Percentiles rank a stretch among this genome's conserved stretches.
phyloP scores from a whole-genome alignment of 1,139 yeast species.

The Taphrina wiesneri region DNA sequence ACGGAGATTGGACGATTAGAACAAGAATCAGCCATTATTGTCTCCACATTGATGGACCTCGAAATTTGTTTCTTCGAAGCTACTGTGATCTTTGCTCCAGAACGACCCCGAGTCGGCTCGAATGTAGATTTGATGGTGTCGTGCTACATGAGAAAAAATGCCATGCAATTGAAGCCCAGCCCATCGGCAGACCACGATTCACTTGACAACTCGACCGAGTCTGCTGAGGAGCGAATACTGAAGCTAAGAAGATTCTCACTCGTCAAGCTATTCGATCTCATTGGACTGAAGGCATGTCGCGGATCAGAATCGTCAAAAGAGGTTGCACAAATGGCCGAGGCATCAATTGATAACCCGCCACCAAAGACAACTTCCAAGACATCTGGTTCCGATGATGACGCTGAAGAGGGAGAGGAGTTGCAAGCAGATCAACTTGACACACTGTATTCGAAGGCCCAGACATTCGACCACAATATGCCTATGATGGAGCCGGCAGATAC shows the following conservation, averaged over 20 bases:
- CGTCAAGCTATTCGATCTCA: constrained; percentile 56
- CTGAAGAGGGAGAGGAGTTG: constrained; percentile 44
- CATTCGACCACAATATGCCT: constrained; percentile 53
- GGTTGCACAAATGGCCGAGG: constrained; percentile 44
- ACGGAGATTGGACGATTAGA: constrained; percentile 78
- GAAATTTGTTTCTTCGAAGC: constrained; percentile 59
- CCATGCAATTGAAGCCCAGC: constrained; percentile 48
- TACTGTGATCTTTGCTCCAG: constrained; percentile 60
- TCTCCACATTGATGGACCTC: constrained; percentile 66
- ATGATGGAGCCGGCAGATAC: constrained; percentile 61
- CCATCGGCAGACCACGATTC: constrained; percentile 34
- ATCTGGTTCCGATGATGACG: constrained; percentile 35
- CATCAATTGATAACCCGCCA: constrained; percentile 40
- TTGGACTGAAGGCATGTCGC: constrained; percentile 47
- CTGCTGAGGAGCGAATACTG: constrained; percentile 51
- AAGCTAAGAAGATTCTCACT: constrained; percentile 62
- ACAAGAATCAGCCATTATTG: constrained; percentile 66
- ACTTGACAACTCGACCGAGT: constrained; percentile 39
- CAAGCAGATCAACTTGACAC: constrained; percentile 69
- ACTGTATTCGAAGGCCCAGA: constrained; percentile 66
- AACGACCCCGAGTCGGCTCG: constrained; percentile 70
- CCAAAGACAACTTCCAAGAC: constrained; percentile 25
- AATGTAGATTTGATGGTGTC: constrained; percentile 64
- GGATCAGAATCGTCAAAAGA: constrained; percentile 40
- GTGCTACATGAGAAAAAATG: constrained; percentile 57